Evolutionary conservation across 352 stramenopile genomes (phyloP), one percentile per base, ranked within the genome.

Genomic region (Pythium apleroticum): DNA sequence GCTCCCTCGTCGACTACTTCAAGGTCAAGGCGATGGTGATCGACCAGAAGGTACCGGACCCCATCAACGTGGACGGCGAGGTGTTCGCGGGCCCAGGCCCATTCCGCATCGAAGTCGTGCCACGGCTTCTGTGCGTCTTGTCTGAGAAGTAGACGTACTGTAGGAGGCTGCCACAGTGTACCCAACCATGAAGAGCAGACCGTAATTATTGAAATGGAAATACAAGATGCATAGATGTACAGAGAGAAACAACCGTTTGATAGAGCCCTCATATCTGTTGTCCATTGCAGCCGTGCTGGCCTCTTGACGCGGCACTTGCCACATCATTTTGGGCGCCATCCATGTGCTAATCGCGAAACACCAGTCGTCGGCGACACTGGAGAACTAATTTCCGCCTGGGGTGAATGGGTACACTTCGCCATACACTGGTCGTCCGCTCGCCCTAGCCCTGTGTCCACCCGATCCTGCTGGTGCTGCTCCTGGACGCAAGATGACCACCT

Each of bases 1-100:
- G 81, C 52, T 60, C 77, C 30, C 58, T 91, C 24, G 76, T 90
- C 15, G 72, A 77, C 60, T 93, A 93, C 69, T 68, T 83, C 75
- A 93, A 93, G 76, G 71, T 93, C 55, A 90, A 91, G 65, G 84
- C 84, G 1, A 66, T 93, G 50, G 76, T 91, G 45, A 89, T 92
- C 52, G 83, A 91, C 46, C 80, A 82, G 20, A 70, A 78, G 2
- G 72, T 73, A 15, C 65, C 80, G 22, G 76, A 90, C 57, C 80
- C 80, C 37, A 78, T 93, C 60, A 93, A 93, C 61, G 81, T 91
- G 52, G 84, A 93, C 57, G 82, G 84, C 17, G 84, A 93, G 57
- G 80, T 91, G 28, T 88, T 93, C 25, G 68, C 69, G 0, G 79
- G 78, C 19, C 77, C 78, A 0, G 84, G 82, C 0, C 76, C 79